A percentile compares a stretch with the other conserved stretches of the same genome.
Evolutionary conservation across 78 protist genomes (phyloP).

Genomic region (Creolimax fragrantissima): DNA sequence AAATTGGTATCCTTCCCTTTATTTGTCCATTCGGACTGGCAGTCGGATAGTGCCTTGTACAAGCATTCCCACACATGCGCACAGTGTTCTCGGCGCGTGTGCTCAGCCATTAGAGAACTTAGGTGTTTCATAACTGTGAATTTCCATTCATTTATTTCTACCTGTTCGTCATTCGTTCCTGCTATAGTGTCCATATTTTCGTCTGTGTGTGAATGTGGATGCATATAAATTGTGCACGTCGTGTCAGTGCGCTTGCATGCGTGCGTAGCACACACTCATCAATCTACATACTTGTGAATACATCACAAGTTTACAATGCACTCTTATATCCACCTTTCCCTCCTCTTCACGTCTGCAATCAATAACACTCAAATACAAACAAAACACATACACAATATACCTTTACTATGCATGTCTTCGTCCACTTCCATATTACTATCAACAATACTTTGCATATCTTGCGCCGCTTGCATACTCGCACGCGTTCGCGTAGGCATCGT

Average conservation of each 20-base stretch:
- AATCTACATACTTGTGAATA: no score
- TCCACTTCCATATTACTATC: no score
- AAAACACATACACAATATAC: no score
- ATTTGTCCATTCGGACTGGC: neutral
- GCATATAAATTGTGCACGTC: neutral
- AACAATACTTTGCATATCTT: no score
- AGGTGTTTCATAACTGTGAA: neutral
- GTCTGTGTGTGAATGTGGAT: neutral
- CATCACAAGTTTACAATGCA: no score
- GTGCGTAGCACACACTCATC: neutral
- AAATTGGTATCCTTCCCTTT: neutral
- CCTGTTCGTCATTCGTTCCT: neutral
- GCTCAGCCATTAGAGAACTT: neutral
- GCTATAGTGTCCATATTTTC: neutral
- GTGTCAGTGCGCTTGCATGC: neutral
- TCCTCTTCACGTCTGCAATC: no score
- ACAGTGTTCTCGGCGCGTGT: neutral
- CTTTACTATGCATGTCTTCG: no score
- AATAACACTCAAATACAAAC: no score
- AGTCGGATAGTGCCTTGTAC: neutral
- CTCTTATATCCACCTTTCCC: no score
- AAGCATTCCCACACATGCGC: neutral
- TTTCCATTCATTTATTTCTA: neutral
- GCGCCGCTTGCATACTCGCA: no score
- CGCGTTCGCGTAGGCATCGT: neutral